Base-by-base conservation (phyloP, 768 basidiomycete genomes). In the Artomyces pyxidatus region DNA sequence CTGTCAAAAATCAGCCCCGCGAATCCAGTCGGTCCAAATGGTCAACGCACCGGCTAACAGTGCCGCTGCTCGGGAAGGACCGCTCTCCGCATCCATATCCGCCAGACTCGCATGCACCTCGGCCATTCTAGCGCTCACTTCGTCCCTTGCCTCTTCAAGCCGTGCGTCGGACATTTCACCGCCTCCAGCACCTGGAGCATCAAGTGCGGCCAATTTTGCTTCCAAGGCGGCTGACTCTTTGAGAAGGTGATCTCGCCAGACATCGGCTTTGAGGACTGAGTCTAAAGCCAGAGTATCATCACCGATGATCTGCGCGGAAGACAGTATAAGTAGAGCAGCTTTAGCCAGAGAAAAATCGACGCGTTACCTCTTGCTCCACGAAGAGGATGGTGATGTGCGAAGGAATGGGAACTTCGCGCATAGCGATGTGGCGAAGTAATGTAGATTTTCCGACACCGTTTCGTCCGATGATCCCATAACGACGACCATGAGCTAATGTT, bases 61-160 rank as follows among this genome's bases (percentile, higher is more conserved):
- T 17, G 88, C 77, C 12, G 91, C 90, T 19, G 95, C 94, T 40
- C 96, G 71, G 6, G 91, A 85, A n/a, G 96, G 96, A 3, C 93
- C 96, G 62, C 88, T 95, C 62, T 89, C 95, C 3, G 95, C 95
- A 57, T 99, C 96, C 84, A 99, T 98, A 42, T 99, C 96, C n/a
- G 92, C 82, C 40, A 98, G 68, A 41, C 86, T 78, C 40, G 85
- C 71, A 62, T 98, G 96, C 5, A 96, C 87, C 54, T 99, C 95
- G 2, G 87, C 83, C 27, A 98, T 64, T 47, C 93, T 75, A 7
- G 78, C 73, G 2, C 85, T 81, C 2, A 88, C 75, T 55, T 94
- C 94, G 60, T 96, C 93, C 58, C 86, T 77, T 12, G 87, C 83
- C 58, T 89, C 89, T 58, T 85, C 88, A 32, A 88, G 81, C 14